Base-by-base conservation (phyloP, 805 yeast species). In the Wickerhamiella lipophila region DNA sequence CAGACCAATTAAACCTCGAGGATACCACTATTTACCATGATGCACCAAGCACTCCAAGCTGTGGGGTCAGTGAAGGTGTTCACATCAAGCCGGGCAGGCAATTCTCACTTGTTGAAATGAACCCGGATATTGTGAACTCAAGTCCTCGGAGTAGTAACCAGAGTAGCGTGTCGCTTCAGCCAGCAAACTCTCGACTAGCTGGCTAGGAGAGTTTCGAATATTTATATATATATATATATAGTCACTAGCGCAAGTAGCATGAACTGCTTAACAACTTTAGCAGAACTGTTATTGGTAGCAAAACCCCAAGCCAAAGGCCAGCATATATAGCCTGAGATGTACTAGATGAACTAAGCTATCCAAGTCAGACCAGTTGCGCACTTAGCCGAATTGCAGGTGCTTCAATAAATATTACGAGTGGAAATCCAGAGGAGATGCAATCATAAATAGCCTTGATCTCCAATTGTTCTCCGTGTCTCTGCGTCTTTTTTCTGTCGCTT, bases 81-180 rank as follows among this genome's bases (percentile, higher is more conserved):
- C 25, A 40, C 13, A 40, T 40, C n/a, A 30, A 21, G 19, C 27
- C 43, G 6, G 43, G 38, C 22, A 36, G 48, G 9, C 48, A 36
- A 34, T 45, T 45, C n/a, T 36, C 48, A 13, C 27, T 21, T 22
- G 42, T 45, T 23, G 16, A 45, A 6, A 29, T 45, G 36, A 45
- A 45, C 29, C 48, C 48, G 19, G 48, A 45, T 25, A 15, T 45
- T 3, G 42, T 34, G 26, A 25, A 34, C 21, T 39, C 42, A 36
- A 45, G 48, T 26, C 48, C 48, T 13, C 22, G 41, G 2, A 32
- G 42, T 25, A 45, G 48, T 22, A 36, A 21, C 26, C 38, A 25
- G 19, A 45, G 48, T 26, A 26, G 27, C 4, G 19, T 19, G 18
- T 32, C 38, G 11, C 19, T 32, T 15, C 18, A 32, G 9, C 21